Evolutionary conservation across 495 filamentous ascomycete genomes (phyloP), one percentile per base, ranked within the genome.

Genomic region (Hypoxylon cercidicola): DNA sequence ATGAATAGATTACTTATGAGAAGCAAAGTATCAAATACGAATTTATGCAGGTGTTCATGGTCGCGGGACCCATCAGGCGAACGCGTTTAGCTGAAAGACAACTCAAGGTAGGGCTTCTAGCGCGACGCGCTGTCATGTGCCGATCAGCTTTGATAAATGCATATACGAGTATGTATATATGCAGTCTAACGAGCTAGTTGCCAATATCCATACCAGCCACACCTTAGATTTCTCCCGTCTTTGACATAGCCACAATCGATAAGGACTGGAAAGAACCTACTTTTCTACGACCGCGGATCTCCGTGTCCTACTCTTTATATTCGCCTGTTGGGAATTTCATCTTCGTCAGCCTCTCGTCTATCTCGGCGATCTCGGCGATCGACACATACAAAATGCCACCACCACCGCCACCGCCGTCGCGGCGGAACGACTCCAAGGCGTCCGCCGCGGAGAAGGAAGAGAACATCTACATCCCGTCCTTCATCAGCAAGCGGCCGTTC

Each of bases 381-480:
- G n/a, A 28, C 25, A 28, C 25, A 28, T 7, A 28, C 55, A 61
- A 15, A 23, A 72, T 72, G 64, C 68, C 74, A 7, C 72, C 74
- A 13, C 72, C 74, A 7, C 75, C 77, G 12, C 71, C 73, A 10
- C 74, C 76, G 52, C 72, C 76, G 28, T 69, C 72, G 44, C 69
- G 74, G 51, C 72, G 69, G 34, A 64, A 65, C 49, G 66, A 69
- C 64, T 56, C 63, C 28, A 78, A 74, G 32, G 78, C 83, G 8
- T 84, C 80, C 45, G 80, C 83, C 18, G 81, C 85, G 48, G 84
- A 81, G 56, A 93, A 93, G 70, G 89, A 92, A 76, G 89, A 89
- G 75, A 99, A 99, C 86, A 93, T 97, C 79, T 99, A 99, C 83
- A 99, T 99, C 75, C 95, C 95, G 9, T 85, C 92, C 49, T 99